Evolutionary conservation across 495 filamentous ascomycete genomes (phyloP).

Genomic region (Hyphodiscus hymeniophilus): DNA sequence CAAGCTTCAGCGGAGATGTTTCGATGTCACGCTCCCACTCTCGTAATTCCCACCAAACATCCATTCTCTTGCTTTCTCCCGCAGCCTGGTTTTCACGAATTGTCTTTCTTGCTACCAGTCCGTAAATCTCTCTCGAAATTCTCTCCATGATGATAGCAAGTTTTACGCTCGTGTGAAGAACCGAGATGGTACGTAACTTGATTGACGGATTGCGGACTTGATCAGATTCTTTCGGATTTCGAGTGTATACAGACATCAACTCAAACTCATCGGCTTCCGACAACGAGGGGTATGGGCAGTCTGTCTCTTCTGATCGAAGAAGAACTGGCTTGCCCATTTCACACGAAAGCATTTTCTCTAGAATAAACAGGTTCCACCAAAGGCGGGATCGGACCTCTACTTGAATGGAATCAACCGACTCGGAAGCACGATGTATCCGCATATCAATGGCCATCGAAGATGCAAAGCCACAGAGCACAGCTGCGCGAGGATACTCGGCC

Average conservation of each 20-base stretch:
- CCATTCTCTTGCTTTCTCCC: slow-evolving; percentile 13
- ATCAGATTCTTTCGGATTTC: background rate
- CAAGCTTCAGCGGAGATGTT: slow-evolving; percentile 17
- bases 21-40: slow-evolving; percentile 14
- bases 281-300: slow-evolving; percentile 16
- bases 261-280: slow-evolving; percentile 21
- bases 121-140: slow-evolving; percentile 16
- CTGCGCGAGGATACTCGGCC: slow-evolving; percentile 18
- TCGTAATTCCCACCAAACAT: slow-evolving; percentile 12
- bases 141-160: slow-evolving; percentile 16
- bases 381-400: slow-evolving; percentile 15
- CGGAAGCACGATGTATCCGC: slow-evolving; percentile 9
- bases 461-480: slow-evolving; percentile 18
- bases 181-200: slow-evolving; percentile 19
- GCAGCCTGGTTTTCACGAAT: slow-evolving; percentile 17
- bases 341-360: slow-evolving; percentile 21
- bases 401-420: slow-evolving; percentile 9
- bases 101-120: slow-evolving; percentile 12
- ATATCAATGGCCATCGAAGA: slow-evolving; percentile 20
- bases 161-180: slow-evolving; percentile 12
- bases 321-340: slow-evolving; percentile 17
- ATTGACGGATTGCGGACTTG: slow-evolving; percentile 6
- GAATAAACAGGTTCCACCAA: slow-evolving; percentile 23
- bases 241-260: slow-evolving; percentile 11
- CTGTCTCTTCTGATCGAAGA: slow-evolving; percentile 17